phyloP scores from a whole-genome alignment of 129 eudicot genomes.

The Glebionis coronaria region DNA sequence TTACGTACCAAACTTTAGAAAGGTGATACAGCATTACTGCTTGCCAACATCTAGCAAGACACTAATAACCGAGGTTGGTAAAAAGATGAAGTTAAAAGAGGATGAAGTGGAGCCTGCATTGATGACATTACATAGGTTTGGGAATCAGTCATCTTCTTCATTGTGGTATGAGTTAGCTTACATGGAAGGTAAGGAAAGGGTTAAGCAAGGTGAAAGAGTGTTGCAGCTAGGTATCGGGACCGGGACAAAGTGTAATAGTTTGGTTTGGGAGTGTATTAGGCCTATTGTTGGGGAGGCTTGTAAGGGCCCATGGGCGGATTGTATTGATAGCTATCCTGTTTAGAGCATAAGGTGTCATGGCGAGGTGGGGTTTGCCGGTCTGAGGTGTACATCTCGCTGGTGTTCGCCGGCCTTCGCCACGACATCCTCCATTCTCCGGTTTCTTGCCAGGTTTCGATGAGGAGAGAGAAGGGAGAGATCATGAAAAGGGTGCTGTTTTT shows the following conservation, averaged over 20 bases:
- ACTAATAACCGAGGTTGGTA: constrained; percentile 49
- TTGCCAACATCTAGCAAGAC: constrained; percentile 59
- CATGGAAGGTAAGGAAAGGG: constrained; percentile 65
- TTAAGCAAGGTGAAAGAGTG: constrained; percentile 61
- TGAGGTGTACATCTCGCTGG: no score
- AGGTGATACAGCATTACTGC: constrained; percentile 61
- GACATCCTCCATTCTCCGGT: no score
- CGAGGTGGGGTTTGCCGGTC: no score
- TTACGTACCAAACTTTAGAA: constrained; percentile 60
- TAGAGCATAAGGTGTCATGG: neutral
- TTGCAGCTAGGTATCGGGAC: constrained; percentile 76
- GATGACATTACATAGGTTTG: constrained; percentile 75
- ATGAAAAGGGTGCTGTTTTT: no score
- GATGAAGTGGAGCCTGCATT: constrained; percentile 62
- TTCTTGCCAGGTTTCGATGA: no score
- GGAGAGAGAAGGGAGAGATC: no score
- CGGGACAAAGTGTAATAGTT: constrained; percentile 68
- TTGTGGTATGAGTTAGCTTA: constrained; percentile 83
- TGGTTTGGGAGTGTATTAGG: constrained; percentile 74
- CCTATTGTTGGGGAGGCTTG: constrained; percentile 54
- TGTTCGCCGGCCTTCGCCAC: no score
- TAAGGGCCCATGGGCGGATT: constrained; percentile 77
- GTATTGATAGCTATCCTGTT: constrained; percentile 44
- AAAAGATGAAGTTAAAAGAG: constrained; percentile 57
- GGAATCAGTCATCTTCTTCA: constrained; percentile 84